A percentile compares a stretch with the other conserved stretches of the same genome.
These are phyloP conservation scores for Hypomontagnella monticulosa DNA, from an alignment of 495 filamentous ascomycete genomes.

Conservation along the genomic window DNA sequence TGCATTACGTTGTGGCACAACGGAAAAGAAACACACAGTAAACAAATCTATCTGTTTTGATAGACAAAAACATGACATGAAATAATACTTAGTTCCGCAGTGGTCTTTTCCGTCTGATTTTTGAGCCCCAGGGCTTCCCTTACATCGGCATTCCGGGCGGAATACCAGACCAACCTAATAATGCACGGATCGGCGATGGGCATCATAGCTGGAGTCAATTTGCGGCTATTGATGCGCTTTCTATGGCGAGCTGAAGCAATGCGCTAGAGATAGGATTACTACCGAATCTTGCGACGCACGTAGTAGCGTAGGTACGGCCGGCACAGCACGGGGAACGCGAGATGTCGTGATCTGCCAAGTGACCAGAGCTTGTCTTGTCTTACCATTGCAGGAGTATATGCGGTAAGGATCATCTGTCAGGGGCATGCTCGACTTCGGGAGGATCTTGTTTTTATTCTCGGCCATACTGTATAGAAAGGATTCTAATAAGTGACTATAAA, in stretches of 20 bases:
- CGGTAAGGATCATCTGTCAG: slow-evolving; percentile 40
- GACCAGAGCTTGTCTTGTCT: slow-evolving; percentile 33
- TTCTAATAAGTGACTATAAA: slow-evolving; percentile 24
- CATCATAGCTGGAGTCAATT: slow-evolving; percentile 12
- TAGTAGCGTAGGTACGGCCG: background rate
- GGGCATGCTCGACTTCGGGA: slow-evolving; percentile 16
- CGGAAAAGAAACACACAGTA: background rate
- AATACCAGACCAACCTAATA: slow-evolving; percentile 15
- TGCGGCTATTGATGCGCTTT: background rate
- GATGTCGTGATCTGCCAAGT: slow-evolving; percentile 44
- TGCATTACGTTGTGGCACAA: background rate
- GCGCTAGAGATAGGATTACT: background rate
- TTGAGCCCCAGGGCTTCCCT: slow-evolving; percentile 12
- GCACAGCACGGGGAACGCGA: slow-evolving; percentile 17
- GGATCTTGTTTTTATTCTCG: slow-evolving; percentile 25
- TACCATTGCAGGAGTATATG: slow-evolving; percentile 30
- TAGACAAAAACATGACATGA: background rate
- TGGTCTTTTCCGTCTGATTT: background rate
- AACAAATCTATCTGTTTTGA: slow-evolving; percentile 3
- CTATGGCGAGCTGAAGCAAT: slow-evolving; percentile 20
- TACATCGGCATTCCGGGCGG: slow-evolving; percentile 5
- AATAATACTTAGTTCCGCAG: too few relatives aligned
- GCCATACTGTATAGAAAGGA: slow-evolving; percentile 5
- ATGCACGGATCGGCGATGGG: slow-evolving; percentile 30
- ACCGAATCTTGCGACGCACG: background rate